Percentiles rank a stretch among this genome's conserved stretches.
Conservation (phyloP, 805 yeast species). For the Candida ponderosae region DNA sequence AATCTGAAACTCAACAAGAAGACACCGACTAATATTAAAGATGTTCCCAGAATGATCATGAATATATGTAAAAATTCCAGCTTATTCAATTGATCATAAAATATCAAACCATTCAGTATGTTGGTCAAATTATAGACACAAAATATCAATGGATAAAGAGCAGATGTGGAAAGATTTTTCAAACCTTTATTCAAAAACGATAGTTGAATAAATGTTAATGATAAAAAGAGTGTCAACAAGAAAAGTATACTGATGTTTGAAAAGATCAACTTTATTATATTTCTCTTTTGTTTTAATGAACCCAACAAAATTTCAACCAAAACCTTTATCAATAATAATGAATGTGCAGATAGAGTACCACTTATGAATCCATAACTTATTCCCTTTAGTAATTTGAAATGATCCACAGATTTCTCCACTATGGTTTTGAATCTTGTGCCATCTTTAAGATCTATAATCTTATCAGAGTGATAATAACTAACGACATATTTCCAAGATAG, state of each 20-base stretch:
- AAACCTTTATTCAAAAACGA: constrained; percentile 70
- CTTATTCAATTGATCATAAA: constrained; percentile 42
- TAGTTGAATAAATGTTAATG: constrained; percentile 65
- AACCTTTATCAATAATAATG: constrained; percentile 78
- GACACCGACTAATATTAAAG: constrained; percentile 48
- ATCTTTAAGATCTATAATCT: background rate
- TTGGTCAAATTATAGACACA: constrained; percentile 72
- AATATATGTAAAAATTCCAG: constrained; percentile 26
- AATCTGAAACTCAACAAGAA: constrained; percentile 51
- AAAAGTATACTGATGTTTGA: too few species aligned
- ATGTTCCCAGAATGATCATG: constrained; percentile 42
- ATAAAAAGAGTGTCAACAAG: constrained; percentile 19
- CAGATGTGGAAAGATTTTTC: constrained; percentile 60
- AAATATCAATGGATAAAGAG: constrained; percentile 79
- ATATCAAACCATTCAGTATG: constrained; percentile 56
- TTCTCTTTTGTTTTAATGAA: constrained; percentile 27
- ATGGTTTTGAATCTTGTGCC: background rate
- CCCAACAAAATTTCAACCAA: constrained; percentile 60
- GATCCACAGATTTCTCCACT: background rate
- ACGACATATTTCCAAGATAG: constrained; percentile 21
- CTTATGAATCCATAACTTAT: constrained; percentile 56
- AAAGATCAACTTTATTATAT: constrained; percentile 24
- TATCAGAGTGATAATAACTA: constrained; percentile 4
- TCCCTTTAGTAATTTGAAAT: constrained; percentile 39
- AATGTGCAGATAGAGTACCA: constrained; percentile 80